Percentiles rank a stretch among this genome's conserved stretches.
These are phyloP conservation scores for Fonsecaea pedrosoi DNA, from an alignment of 2,329 filamentous ascomycete genomes.

Conservation along the genomic window DNA sequence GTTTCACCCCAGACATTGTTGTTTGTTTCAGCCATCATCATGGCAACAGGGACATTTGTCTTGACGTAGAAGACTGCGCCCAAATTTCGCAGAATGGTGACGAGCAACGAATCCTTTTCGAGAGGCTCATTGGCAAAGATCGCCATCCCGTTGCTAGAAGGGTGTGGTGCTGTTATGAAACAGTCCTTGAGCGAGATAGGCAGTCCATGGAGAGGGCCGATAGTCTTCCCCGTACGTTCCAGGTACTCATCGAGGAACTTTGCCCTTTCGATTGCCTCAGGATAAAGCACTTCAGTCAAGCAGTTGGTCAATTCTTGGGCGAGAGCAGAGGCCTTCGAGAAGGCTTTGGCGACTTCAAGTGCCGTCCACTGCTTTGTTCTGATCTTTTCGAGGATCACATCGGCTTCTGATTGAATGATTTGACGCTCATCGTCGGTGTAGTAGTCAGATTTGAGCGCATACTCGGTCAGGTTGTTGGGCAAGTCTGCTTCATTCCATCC, in stretches of 20 bases:
- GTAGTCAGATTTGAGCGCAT: constrained; percentile 59
- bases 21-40: constrained; percentile 55
- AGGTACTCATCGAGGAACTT: constrained; percentile 61
- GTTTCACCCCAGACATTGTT: constrained; percentile 54
- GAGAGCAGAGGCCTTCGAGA: constrained; percentile 55
- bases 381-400: constrained; percentile 46
- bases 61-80: constrained; percentile 61
- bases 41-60: constrained; percentile 59
- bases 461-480: constrained; percentile 39
- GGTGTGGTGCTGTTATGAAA: constrained; percentile 41
- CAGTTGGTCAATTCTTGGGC: constrained; percentile 59
- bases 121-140: constrained; percentile 46
- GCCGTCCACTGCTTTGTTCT: constrained; percentile 55
- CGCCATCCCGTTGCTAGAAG: constrained; percentile 47
- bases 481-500: constrained; percentile 35
- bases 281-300: constrained; percentile 64
- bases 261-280: constrained; percentile 59
- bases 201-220: constrained; percentile 71
- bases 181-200: constrained; percentile 64
- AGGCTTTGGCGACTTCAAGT: constrained; percentile 61
- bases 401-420: constrained; percentile 53
- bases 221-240: constrained; percentile 50
- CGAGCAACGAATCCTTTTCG: constrained; percentile 43
- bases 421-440: constrained; percentile 61
- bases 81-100: constrained; percentile 48